A percentile compares a stretch with the other conserved stretches of the same genome.
phyloP scores from a whole-genome alignment of 1,139 yeast genomes.

The Meyerozyma athensensis region DNA sequence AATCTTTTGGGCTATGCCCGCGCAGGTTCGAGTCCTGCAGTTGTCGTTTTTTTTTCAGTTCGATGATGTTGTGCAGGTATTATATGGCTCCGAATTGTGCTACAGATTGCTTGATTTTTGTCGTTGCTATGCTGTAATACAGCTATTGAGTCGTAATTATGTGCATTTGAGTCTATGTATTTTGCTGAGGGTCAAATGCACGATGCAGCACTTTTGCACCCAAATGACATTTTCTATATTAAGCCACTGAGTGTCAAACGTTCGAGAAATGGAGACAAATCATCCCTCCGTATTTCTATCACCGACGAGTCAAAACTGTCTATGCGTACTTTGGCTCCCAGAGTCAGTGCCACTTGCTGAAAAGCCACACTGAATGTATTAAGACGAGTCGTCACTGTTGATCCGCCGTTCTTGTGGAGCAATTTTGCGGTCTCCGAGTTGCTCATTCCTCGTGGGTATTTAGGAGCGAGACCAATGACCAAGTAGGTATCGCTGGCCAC shows the following conservation, averaged over 20 bases:
- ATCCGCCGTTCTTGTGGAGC: conserved; percentile 26
- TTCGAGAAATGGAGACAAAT: conserved; percentile 82
- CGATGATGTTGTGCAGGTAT: neutral
- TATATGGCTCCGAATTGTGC: too few relatives aligned
- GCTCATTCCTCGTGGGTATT: conserved; percentile 62
- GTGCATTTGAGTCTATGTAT: neutral
- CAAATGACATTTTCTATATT: too few relatives aligned
- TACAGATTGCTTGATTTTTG: too few relatives aligned
- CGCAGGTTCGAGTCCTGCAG: conserved; percentile 60
- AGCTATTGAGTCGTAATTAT: too few relatives aligned
- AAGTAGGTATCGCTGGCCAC: conserved; percentile 70
- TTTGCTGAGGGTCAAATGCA: neutral
- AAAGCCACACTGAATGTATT: conserved; percentile 90
- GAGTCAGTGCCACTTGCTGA: conserved; percentile 74
- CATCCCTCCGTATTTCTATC: conserved; percentile 85
- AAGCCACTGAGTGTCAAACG: conserved; percentile 50
- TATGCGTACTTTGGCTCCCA: conserved; percentile 85
- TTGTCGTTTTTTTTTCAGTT: conserved; percentile 35
- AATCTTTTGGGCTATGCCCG: conserved; percentile 57
- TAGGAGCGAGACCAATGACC: conserved; percentile 87
- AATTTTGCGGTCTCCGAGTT: conserved; percentile 40
- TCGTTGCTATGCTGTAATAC: too few relatives aligned
- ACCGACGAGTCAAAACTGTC: conserved; percentile 95
- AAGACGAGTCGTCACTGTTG: conserved; percentile 36
- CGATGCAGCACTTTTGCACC: too few relatives aligned